Evolutionary conservation across 228 moss, liverwort and hornwort genomes (phyloP).

Genomic region (Sphagnum fallax): DNA sequence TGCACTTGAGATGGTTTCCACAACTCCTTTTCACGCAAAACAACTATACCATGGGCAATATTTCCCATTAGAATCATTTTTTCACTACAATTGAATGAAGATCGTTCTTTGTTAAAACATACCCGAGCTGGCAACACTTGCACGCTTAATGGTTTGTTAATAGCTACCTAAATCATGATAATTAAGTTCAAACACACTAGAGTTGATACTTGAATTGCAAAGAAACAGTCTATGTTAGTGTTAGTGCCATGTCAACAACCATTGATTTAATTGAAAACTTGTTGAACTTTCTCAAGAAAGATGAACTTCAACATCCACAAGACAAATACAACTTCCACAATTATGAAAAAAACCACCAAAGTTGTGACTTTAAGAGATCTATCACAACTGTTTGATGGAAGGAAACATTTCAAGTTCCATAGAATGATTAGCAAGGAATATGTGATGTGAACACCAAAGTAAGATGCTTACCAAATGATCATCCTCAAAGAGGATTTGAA

Average conservation of each 20-base stretch:
- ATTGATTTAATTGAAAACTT: too few species aligned
- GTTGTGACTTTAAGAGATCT: too few species aligned
- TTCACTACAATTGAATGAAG: slow-evolving; percentile 73
- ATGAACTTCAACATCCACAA: too few species aligned
- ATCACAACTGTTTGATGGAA: too few species aligned
- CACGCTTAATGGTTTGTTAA: slow-evolving; percentile 81
- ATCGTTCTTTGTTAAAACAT: slow-evolving; percentile 95
- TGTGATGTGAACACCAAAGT: neutral
- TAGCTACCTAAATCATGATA: slow-evolving; percentile 37
- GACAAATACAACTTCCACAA: too few species aligned
- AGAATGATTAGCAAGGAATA: too few species aligned
- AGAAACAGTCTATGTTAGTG: neutral
- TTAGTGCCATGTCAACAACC: too few species aligned
- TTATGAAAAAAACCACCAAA: too few species aligned
- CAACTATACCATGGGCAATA: slow-evolving; percentile 13
- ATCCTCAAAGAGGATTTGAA: slow-evolving; percentile 71
- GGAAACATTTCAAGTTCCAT: too few species aligned
- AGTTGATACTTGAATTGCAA: neutral
- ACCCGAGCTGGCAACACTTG: slow-evolving; percentile 81
- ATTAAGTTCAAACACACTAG: too few species aligned
- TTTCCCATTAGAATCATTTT: slow-evolving; percentile 11
- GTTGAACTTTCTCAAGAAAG: too few species aligned
- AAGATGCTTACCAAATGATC: slow-evolving; percentile 52
- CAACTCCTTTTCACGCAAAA: slow-evolving; percentile 9
- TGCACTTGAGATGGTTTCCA: slow-evolving; percentile 82